Base-by-base conservation (phyloP, 2,329 filamentous ascomycete species). In the Colletotrichum sp. region DNA sequence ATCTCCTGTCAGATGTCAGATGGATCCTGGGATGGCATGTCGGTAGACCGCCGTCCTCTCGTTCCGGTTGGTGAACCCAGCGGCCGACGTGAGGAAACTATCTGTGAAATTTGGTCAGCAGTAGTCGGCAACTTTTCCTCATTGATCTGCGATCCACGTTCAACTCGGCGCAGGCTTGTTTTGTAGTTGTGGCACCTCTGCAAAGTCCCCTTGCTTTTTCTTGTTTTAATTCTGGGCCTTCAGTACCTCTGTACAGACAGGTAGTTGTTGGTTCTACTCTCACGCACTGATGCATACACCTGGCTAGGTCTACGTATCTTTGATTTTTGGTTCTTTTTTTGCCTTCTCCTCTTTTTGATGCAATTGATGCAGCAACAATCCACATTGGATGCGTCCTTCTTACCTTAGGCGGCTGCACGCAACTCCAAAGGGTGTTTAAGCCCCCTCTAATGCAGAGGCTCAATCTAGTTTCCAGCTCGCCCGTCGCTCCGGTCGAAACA, bases 331-430 rank as follows among this genome's bases (percentile, higher is more conserved):
- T 52, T 52, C 44, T 52, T 52, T 52, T 52, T 49, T 49, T 52
- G 55, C 36, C 64, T 36, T 15, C 68, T 55, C 59, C 70, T 64
- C 59, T 65, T n/a, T 70, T 59, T 39, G 69, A 59, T 73, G 70
- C 74, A 74, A 44, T 59, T 60, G 69, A 59, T 76, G 70, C 74
- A 74, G 57, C 59, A 36, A 64, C n/a, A 57, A 65, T n/a, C 69
- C 49, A 59, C 52, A 28, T 52, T 59, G 49, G 44, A 57, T 59
- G 34, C 67, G 28, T 49, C 68, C 34, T 13, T 26, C 60, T 26
- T n/a, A 59, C 52, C 44, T 44, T 55, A 69, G 16, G 32, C 26
- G 44, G 32, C 49, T 68, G 24, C 70, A 55, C 55, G 32, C 24
- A 68, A 57, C 28, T 63, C n/a, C 39, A 21, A 63, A 36, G 26